phyloP scores from a whole-genome alignment of 495 filamentous ascomycete species.

The Letharia columbiana region DNA sequence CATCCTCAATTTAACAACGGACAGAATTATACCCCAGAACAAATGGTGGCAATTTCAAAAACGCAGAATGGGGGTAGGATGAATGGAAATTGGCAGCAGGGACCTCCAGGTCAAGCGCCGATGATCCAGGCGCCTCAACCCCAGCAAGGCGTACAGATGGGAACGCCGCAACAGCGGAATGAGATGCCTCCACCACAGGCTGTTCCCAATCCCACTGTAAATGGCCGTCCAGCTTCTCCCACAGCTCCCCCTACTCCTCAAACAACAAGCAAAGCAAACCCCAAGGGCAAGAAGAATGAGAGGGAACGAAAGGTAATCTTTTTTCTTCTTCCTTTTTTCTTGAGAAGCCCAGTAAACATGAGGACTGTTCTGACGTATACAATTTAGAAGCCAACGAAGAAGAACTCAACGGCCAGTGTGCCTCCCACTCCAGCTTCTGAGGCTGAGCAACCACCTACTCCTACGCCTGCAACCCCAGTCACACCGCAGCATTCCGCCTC shows the following conservation, averaged over 20 bases:
- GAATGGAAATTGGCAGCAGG: constrained; percentile 49
- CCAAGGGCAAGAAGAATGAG: constrained; percentile 71
- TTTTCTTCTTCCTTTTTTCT: constrained; percentile 6
- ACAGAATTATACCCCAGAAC: constrained; percentile 52
- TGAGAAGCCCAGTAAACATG: neutral
- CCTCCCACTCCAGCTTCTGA: constrained; percentile 73
- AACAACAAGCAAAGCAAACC: constrained; percentile 65
- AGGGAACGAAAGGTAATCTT: constrained; percentile 72
- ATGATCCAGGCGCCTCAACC: constrained; percentile 55
- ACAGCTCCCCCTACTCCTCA: constrained; percentile 77
- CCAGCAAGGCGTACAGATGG: constrained; percentile 54
- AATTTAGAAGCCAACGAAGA: constrained; percentile 54
- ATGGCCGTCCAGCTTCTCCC: constrained; percentile 68
- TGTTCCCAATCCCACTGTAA: constrained; percentile 52
- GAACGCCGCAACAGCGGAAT: constrained; percentile 65
- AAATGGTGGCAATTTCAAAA: constrained; percentile 35
- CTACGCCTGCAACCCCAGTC: constrained; percentile 75
- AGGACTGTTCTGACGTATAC: constrained; percentile 16
- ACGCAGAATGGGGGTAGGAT: constrained; percentile 38
- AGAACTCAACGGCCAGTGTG: constrained; percentile 53
- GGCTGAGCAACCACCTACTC: constrained; percentile 59
- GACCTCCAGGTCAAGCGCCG: constrained; percentile 49
- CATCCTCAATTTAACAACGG: constrained; percentile 62
- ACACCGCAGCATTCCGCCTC: constrained; percentile 66
- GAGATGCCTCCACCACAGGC: constrained; percentile 87